A percentile compares a stretch with the other conserved stretches of the same genome.
Conservation (phyloP, 345 rosid species). For the Kandelia obovata region DNA sequence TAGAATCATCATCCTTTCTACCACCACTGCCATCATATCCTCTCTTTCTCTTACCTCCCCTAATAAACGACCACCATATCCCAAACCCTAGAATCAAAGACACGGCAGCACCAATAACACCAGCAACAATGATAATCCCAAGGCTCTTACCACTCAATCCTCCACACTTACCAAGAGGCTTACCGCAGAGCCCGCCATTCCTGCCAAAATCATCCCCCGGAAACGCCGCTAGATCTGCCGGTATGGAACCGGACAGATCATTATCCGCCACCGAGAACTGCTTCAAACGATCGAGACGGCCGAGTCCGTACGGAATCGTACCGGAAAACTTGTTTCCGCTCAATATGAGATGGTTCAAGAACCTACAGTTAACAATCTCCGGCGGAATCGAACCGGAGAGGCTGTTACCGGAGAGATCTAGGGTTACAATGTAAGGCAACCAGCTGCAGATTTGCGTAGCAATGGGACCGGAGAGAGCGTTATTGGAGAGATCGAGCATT, state of each 20-base stretch:
- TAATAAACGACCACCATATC: constrained; percentile 65
- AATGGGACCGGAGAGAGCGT: constrained; percentile 58
- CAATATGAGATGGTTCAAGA: constrained; percentile 55
- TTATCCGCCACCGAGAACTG: constrained; percentile 63
- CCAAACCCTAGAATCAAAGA: constrained; percentile 69
- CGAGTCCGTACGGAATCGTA: constrained; percentile 45
- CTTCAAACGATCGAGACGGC: constrained; percentile 59
- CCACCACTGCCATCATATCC: constrained; percentile 18
- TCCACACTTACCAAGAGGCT: constrained; percentile 60
- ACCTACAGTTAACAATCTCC: constrained; percentile 60
- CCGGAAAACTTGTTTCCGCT: constrained; percentile 46
- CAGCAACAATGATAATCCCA: constrained; percentile 72
- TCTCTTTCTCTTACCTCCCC: constrained; percentile 22
- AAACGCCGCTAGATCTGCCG: constrained; percentile 31
- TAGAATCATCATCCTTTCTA: constrained; percentile 45
- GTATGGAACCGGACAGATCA: constrained; percentile 60
- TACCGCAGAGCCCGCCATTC: constrained; percentile 72
- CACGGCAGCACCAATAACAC: constrained; percentile 73
- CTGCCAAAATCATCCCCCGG: constrained; percentile 49
- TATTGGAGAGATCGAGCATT: constrained; percentile 64
- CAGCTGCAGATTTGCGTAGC: constrained; percentile 61
- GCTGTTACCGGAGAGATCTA: constrained; percentile 61
- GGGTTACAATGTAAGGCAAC: constrained; percentile 69
- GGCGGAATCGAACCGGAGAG: constrained; percentile 65
- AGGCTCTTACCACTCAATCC: constrained; percentile 70